These are phyloP conservation scores for Saccharomycopsis vini DNA, from an alignment of 805 yeast genomes.

Conservation along the genomic window DNA sequence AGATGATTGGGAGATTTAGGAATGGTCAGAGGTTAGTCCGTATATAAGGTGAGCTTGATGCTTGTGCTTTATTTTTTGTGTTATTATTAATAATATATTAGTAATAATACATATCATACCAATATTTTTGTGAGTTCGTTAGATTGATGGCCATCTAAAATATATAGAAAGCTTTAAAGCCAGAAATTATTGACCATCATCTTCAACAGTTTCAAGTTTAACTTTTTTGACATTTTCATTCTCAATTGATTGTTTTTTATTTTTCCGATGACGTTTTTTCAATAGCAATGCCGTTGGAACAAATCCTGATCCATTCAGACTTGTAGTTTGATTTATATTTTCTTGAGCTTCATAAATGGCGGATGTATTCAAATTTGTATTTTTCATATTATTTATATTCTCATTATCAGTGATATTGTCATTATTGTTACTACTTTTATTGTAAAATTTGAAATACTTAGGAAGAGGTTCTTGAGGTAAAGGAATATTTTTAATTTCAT, in stretches of 20 bases:
- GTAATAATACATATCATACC: too few species aligned
- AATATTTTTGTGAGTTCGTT: too few species aligned
- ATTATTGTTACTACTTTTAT: not conserved
- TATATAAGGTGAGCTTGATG: too few species aligned
- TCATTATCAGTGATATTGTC: not conserved
- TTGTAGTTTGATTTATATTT: not conserved
- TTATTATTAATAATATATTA: too few species aligned
- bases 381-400: not conserved
- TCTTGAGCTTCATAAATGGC: constrained; percentile 2
- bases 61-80: too few species aligned
- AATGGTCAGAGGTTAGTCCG: too few species aligned
- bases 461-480: constrained; percentile 17
- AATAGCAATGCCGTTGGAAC: constrained; percentile 10
- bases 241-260: not conserved
- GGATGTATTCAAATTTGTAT: not conserved
- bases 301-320: not conserved
- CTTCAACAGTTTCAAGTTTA: constrained; percentile 7
- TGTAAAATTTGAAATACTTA: constrained; percentile 13
- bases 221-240: constrained; percentile 5
- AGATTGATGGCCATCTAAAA: too few species aligned
- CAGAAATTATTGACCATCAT: not conserved
- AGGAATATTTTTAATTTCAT: constrained; percentile 4
- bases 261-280: not conserved
- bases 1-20: too few species aligned
- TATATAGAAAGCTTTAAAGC: too few species aligned